These are phyloP conservation scores for Rubroboletus pulcherrimus DNA, from an alignment of 768 basidiomycete genomes.

Conservation along the genomic window DNA sequence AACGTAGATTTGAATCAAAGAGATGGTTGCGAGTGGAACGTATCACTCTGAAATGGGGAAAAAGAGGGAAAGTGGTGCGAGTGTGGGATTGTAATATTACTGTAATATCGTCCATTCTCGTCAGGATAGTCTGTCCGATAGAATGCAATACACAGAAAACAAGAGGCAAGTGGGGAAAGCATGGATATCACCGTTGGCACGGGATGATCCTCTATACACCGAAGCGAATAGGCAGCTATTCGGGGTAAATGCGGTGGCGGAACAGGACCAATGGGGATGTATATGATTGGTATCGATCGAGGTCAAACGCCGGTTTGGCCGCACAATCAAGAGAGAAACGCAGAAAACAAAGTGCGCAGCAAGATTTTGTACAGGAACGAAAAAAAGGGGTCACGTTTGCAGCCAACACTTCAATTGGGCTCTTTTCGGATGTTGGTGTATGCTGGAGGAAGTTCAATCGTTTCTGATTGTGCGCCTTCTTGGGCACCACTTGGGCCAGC, in stretches of 20 bases:
- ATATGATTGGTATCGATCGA: constrained; percentile 3
- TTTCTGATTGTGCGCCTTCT: constrained; percentile 52
- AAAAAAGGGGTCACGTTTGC: background rate
- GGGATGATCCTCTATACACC: constrained; percentile 4
- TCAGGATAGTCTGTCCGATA: constrained; percentile 3
- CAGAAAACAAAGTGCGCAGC: background rate
- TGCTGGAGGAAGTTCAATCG: constrained; percentile 79
- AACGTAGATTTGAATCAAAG: background rate
- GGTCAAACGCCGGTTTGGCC: background rate
- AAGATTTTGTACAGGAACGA: background rate
- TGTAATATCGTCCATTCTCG: constrained; percentile 6
- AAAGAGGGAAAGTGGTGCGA: background rate
- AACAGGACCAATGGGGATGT: background rate
- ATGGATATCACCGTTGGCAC: background rate
- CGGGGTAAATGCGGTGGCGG: background rate
- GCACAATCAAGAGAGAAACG: background rate
- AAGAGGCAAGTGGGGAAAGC: background rate
- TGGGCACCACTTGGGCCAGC: constrained; percentile 46
- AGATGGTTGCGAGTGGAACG: background rate
- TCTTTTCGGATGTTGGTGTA: constrained; percentile 58
- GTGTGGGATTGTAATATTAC: background rate
- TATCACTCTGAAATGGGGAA: background rate
- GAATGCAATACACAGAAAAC: background rate
- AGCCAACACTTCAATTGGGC: background rate
- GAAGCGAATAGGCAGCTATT: background rate